phyloP scores from a whole-genome alignment of 768 basidiomycete species.

The Naganishia randhawae region DNA sequence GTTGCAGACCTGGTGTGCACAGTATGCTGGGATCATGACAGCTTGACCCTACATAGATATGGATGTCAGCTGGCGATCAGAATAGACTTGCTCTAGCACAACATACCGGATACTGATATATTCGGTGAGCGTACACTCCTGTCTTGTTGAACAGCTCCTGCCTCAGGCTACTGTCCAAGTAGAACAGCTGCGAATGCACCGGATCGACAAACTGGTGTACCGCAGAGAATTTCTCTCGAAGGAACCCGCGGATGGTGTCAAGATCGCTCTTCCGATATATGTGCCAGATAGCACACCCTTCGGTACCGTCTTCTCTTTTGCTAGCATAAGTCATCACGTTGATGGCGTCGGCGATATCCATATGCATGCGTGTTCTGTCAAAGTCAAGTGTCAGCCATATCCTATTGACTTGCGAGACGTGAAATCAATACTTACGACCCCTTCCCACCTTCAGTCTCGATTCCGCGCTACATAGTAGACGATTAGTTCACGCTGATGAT shows the following conservation, averaged over 20 bases:
- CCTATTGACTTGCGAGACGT: background rate
- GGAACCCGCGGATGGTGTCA: slow-evolving; percentile 68
- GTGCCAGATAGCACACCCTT: slow-evolving; percentile 86
- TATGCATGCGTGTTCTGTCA: slow-evolving; percentile 70
- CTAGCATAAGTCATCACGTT: slow-evolving; percentile 83
- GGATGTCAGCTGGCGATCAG: background rate
- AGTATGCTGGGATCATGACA: slow-evolving; percentile 85
- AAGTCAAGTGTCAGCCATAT: background rate
- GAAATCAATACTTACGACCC: slow-evolving; percentile 56
- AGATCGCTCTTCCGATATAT: slow-evolving; percentile 78
- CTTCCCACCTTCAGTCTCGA: slow-evolving; percentile 64
- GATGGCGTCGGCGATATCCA: slow-evolving; percentile 88
- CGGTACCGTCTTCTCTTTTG: slow-evolving; percentile 57
- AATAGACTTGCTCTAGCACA: background rate
- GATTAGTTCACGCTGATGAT: background rate
- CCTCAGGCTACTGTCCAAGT: slow-evolving; percentile 68
- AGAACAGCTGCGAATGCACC: slow-evolving; percentile 85
- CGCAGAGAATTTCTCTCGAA: slow-evolving; percentile 59
- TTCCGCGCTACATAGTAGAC: slow-evolving; percentile 55
- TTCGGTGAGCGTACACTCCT: slow-evolving; percentile 71
- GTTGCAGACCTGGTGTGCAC: slow-evolving; percentile 70
- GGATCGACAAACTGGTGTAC: slow-evolving; percentile 59
- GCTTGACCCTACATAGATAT: slow-evolving; percentile 61
- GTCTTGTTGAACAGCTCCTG: slow-evolving; percentile 64
- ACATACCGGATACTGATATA: slow-evolving; percentile 76